Evolutionary conservation across 257 asterid genomes (phyloP).

Genomic region (Nicotiana knightiana): DNA sequence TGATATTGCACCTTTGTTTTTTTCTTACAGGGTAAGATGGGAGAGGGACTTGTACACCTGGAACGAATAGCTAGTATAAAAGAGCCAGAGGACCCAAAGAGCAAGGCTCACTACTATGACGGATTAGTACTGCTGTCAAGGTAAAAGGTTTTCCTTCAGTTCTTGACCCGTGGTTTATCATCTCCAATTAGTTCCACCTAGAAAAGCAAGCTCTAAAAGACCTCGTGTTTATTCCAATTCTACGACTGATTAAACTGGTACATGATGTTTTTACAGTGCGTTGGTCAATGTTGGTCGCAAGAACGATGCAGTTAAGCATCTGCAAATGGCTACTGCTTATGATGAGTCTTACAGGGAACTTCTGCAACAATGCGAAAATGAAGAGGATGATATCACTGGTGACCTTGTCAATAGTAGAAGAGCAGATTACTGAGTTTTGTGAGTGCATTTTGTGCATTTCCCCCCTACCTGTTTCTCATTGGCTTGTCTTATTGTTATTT

Average conservation of each 20-base stretch:
- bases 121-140: constrained; percentile 63
- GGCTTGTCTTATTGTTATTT: neutral
- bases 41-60: constrained; percentile 66
- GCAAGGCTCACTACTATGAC: constrained; percentile 76
- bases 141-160: constrained; percentile 23
- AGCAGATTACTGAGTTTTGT: neutral
- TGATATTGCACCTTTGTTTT: neutral
- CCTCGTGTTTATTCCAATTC: neutral
- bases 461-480: neutral
- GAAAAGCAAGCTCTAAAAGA: neutral
- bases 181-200: neutral
- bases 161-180: neutral
- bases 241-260: neutral
- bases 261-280: constrained; percentile 36
- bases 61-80: constrained; percentile 62
- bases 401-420: constrained; percentile 5
- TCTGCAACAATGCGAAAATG: constrained; percentile 9
- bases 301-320: constrained; percentile 4
- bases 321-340: constrained; percentile 11
- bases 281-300: constrained; percentile 28
- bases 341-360: constrained; percentile 9
- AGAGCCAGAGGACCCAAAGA: constrained; percentile 66
- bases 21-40: constrained; percentile 53
- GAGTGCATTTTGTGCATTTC: neutral
- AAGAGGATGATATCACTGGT: neutral